Evolutionary conservation across 2,329 filamentous ascomycete genomes (phyloP).

Genomic region (Chaetoscypha palmicola): DNA sequence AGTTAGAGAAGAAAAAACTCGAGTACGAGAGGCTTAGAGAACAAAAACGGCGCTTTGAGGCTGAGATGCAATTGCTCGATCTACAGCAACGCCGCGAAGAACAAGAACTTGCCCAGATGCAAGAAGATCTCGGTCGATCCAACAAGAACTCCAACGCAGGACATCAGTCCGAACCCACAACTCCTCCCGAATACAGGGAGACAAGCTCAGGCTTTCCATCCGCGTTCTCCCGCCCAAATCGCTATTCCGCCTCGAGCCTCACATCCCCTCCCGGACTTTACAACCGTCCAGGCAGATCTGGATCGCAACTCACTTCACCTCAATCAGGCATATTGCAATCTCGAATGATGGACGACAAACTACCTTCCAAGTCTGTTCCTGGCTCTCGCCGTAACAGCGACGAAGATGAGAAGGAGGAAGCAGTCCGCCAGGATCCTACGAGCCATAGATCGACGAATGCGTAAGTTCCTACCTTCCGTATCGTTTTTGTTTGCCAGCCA

Average conservation of each 20-base stretch:
- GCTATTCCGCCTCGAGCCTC: slow-evolving; percentile 84
- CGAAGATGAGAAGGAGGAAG: slow-evolving; percentile 77
- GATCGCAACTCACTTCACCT: slow-evolving; percentile 75
- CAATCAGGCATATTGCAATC: slow-evolving; percentile 55
- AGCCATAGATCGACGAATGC: slow-evolving; percentile 68
- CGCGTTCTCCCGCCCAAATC: slow-evolving; percentile 75
- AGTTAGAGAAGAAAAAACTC: slow-evolving; percentile 91
- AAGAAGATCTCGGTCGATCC: slow-evolving; percentile 63
- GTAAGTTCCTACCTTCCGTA: slow-evolving; percentile 52
- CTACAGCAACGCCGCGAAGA: slow-evolving; percentile 77
- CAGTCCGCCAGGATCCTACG: slow-evolving; percentile 60
- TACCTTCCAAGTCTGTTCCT: slow-evolving; percentile 80
- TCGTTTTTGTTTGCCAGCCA: too few relatives aligned
- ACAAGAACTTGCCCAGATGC: slow-evolving; percentile 76
- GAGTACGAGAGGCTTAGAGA: slow-evolving; percentile 89
- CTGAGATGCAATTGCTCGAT: slow-evolving; percentile 85
- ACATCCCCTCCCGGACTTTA: slow-evolving; percentile 72
- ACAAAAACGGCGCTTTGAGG: slow-evolving; percentile 82
- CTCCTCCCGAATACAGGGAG: slow-evolving; percentile 87
- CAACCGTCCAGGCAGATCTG: slow-evolving; percentile 67
- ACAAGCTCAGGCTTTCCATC: slow-evolving; percentile 63
- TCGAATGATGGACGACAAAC: slow-evolving; percentile 52
- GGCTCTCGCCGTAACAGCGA: slow-evolving; percentile 85
- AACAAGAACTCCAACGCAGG: slow-evolving; percentile 41
- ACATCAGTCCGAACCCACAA: slow-evolving; percentile 90